Evolutionary conservation across 352 stramenopile genomes (phyloP).

Genomic region (Globisporangium recalcitrans): DNA sequence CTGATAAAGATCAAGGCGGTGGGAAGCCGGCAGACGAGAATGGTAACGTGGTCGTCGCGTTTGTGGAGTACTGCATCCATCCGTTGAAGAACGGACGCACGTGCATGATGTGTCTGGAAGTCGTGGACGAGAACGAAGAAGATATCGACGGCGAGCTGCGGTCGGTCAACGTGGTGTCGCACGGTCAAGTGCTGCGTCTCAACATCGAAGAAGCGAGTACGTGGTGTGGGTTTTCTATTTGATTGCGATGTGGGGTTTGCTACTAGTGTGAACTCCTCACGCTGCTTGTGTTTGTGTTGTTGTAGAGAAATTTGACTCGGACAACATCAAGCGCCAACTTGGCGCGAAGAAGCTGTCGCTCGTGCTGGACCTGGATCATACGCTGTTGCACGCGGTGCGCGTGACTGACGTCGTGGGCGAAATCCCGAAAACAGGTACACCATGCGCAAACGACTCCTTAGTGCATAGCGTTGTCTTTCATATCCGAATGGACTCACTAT

Average conservation of each 20-base stretch:
- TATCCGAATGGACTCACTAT: neutral
- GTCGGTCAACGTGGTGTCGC: constrained; percentile 76
- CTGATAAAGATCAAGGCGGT: neutral
- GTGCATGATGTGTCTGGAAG: constrained; percentile 75
- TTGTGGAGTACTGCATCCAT: constrained; percentile 79
- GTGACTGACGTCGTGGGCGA: constrained; percentile 59
- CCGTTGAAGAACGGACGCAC: constrained; percentile 64
- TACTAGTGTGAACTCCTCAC: neutral
- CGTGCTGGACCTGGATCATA: constrained; percentile 97
- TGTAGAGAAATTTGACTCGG: constrained; percentile 79
- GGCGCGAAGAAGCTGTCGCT: constrained; percentile 90
- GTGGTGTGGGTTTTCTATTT: constrained; percentile 25
- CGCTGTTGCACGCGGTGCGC: constrained; percentile 91
- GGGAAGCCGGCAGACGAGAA: neutral
- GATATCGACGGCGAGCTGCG: constrained; percentile 44
- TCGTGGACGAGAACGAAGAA: constrained; percentile 66
- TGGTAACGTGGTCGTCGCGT: constrained; percentile 29
- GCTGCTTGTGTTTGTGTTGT: constrained; percentile 4
- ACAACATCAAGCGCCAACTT: constrained; percentile 85
- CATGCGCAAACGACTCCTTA: neutral
- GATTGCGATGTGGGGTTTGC: constrained; percentile 34
- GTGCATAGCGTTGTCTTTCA: neutral
- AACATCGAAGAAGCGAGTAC: constrained; percentile 96
- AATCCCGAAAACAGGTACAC: constrained; percentile 49
- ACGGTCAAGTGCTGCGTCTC: constrained; percentile 90